Percentiles rank a stretch among this genome's conserved stretches.
These are phyloP conservation scores for Pythium brachiatum DNA, from an alignment of 352 stramenopile genomes.

Conservation along the genomic window DNA sequence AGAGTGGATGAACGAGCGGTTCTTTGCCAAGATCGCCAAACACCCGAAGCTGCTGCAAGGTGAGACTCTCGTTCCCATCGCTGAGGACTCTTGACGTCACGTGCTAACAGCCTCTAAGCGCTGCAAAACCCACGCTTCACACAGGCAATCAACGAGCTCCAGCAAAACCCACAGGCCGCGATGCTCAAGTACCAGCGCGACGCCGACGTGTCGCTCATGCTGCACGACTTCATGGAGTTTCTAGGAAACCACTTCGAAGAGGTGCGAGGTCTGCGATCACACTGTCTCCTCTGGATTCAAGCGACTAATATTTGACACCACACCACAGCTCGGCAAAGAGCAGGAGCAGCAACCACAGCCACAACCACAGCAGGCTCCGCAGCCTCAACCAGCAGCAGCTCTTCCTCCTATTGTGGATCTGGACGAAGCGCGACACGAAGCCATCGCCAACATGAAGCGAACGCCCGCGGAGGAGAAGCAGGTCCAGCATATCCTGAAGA, in stretches of 20 bases:
- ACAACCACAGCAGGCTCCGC: too few species aligned
- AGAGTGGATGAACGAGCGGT: conserved; percentile 78
- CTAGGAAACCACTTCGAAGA: conserved; percentile 73
- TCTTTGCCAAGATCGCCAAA: conserved; percentile 65
- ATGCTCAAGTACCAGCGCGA: conserved; percentile 73
- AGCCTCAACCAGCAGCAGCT: not conserved
- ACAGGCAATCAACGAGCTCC: conserved; percentile 65
- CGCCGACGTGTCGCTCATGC: conserved; percentile 49
- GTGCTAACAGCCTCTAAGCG: conserved; percentile 24
- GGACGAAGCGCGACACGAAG: conserved; percentile 45
- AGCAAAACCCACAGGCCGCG: conserved; percentile 52
- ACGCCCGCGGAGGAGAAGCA: conserved; percentile 61
- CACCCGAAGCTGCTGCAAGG: conserved; percentile 56
- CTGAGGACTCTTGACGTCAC: not conserved
- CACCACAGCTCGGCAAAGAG: conserved; percentile 40
- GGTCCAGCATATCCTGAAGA: conserved; percentile 62
- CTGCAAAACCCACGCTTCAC: conserved; percentile 69
- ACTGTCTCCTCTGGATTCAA: too few species aligned
- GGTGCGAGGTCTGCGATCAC: conserved; percentile 34
- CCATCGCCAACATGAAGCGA: conserved; percentile 57
- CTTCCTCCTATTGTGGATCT: conserved; percentile 57
- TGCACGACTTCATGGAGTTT: conserved; percentile 73
- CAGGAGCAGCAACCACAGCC: conserved; percentile 17
- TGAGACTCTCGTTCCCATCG: conserved; percentile 9
- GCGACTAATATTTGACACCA: not conserved